phyloP scores from a whole-genome alignment of 176 grass and related monocot species.

The Aegilops sharonensis region DNA sequence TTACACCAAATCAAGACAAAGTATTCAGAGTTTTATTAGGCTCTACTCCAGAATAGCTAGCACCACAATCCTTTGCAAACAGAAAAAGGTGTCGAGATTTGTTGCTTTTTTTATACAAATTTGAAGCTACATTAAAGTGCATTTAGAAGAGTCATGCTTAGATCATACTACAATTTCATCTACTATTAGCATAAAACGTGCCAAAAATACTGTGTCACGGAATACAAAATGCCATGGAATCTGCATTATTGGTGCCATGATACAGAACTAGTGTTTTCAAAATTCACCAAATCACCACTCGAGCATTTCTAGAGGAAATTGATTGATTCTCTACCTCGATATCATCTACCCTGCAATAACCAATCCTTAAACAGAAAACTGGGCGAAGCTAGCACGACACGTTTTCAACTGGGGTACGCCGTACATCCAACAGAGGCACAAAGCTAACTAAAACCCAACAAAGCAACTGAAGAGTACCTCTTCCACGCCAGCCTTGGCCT shows the following conservation, averaged over 20 bases:
- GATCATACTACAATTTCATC: not conserved
- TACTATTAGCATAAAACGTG: not conserved
- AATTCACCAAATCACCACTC: not conserved
- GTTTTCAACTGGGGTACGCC: not conserved
- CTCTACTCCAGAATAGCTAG: not conserved
- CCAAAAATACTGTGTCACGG: not conserved
- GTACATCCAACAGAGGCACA: not conserved
- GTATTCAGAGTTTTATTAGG: not conserved
- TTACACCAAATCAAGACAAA: not conserved
- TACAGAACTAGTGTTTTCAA: not conserved
- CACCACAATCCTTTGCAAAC: not conserved
- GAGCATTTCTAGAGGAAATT: not conserved
- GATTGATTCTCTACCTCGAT: not conserved
- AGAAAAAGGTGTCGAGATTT: not conserved
- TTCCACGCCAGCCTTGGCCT: slow-evolving; percentile 42
- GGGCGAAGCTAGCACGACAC: not conserved
- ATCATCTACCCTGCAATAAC: not conserved
- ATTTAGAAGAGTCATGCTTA: not conserved
- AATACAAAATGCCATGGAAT: not conserved
- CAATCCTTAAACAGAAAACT: not conserved
- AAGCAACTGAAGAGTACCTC: slow-evolving; percentile 48
- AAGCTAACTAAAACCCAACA: slow-evolving; percentile 10
- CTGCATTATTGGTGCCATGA: not conserved
- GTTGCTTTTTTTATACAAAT: not conserved
- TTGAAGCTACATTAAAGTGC: not conserved